Percentiles rank a stretch among this genome's conserved stretches.
phyloP scores from a whole-genome alignment of 805 yeast genomes.

The Ogataea trehaloabstinens region DNA sequence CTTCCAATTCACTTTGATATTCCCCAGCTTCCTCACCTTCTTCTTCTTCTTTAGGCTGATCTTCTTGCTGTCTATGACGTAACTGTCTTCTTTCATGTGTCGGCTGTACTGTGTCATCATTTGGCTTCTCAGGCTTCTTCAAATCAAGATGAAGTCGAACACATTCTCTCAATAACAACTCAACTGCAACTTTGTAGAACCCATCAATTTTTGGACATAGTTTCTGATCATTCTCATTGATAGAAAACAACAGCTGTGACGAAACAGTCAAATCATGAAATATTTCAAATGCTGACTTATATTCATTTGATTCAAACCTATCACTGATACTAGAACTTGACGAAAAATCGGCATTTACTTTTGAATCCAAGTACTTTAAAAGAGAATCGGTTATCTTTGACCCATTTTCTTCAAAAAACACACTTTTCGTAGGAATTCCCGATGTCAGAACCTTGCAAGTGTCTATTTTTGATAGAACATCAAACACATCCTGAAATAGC shows the following conservation, averaged over 20 bases:
- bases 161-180: conserved; percentile 61
- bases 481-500: conserved; percentile 22
- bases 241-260: conserved; percentile 45
- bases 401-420: conserved; percentile 46
- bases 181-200: conserved; percentile 61
- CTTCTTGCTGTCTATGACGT: conserved; percentile 1
- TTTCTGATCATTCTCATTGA: conserved; percentile 46
- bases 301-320: conserved; percentile 39
- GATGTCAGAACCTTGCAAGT: conserved; percentile 14
- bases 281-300: conserved; percentile 50
- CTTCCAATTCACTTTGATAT: conserved; percentile 31
- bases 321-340: conserved; percentile 28
- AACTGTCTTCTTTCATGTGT: background rate
- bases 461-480: conserved; percentile 24
- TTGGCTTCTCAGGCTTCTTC: background rate
- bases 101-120: background rate
- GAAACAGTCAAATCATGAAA: conserved; percentile 68
- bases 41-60: conserved; percentile 5
- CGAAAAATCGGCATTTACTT: conserved; percentile 19
- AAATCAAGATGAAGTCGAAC: conserved; percentile 39
- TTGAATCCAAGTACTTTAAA: conserved; percentile 33
- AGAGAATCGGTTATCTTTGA: conserved; percentile 43
- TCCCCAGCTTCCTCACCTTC: conserved; percentile 17
- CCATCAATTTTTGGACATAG: conserved; percentile 55
- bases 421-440: conserved; percentile 38